phyloP scores from a whole-genome alignment of 345 rosid genomes.

The Trapa bicornis region DNA sequence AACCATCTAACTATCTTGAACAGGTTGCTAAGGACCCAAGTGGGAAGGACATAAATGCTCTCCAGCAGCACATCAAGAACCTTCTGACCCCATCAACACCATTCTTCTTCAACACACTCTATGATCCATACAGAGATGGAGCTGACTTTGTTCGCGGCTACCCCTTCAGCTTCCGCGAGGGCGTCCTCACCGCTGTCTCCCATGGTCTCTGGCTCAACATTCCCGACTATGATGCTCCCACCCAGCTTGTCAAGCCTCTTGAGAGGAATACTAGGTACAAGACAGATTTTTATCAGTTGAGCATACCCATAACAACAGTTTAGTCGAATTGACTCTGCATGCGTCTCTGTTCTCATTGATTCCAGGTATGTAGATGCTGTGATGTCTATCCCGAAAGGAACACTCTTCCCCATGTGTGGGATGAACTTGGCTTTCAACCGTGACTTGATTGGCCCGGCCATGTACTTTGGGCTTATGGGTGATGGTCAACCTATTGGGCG shows the following conservation, averaged over 20 bases:
- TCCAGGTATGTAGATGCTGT: constrained; percentile 37
- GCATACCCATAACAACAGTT: neutral
- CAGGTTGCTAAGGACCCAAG: constrained; percentile 39
- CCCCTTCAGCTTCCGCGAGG: constrained; percentile 40
- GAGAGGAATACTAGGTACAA: constrained; percentile 34
- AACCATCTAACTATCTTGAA: neutral
- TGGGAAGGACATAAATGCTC: constrained; percentile 31
- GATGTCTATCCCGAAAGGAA: constrained; percentile 38
- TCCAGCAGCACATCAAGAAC: constrained; percentile 39
- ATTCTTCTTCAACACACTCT: constrained; percentile 38
- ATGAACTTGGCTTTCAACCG: constrained; percentile 40
- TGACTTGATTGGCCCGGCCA: constrained; percentile 38
- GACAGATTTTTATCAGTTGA: neutral
- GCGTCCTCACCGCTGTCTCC: constrained; percentile 29
- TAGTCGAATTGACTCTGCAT: neutral
- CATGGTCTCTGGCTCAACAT: constrained; percentile 44
- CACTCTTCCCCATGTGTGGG: constrained; percentile 39
- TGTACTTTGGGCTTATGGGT: constrained; percentile 46
- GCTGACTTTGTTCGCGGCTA: constrained; percentile 40
- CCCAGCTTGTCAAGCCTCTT: constrained; percentile 39
- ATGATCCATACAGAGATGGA: constrained; percentile 33
- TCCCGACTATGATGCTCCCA: constrained; percentile 43
- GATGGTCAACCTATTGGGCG: constrained; percentile 47
- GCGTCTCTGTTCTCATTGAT: neutral
- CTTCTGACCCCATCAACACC: constrained; percentile 34